Percentiles rank a stretch among this genome's conserved stretches.
phyloP scores from a whole-genome alignment of 2,329 filamentous ascomycete species.

The Lecanicillium sp. region DNA sequence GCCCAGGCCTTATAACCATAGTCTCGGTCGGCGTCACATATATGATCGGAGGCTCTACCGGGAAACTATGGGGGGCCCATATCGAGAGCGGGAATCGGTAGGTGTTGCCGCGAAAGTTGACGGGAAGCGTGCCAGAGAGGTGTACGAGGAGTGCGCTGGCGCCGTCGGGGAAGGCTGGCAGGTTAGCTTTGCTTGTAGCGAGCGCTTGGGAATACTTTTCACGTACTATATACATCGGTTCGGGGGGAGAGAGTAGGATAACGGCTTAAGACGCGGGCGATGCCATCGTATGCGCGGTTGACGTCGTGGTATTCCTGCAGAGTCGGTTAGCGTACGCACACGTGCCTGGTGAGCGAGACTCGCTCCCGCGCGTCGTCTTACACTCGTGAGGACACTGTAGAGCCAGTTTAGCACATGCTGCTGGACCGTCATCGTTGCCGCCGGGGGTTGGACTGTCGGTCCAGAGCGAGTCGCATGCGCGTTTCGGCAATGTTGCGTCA shows the following conservation, averaged over 20 bases:
- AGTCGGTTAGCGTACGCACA: slow-evolving; percentile 9
- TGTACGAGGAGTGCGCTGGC: slow-evolving; percentile 79
- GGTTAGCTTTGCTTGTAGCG: slow-evolving; percentile 22
- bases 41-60: slow-evolving; percentile 73
- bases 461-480: neutral
- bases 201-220: neutral
- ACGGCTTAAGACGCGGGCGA: slow-evolving; percentile 72
- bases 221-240: slow-evolving; percentile 91
- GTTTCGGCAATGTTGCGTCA: neutral
- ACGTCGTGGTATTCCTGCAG: slow-evolving; percentile 85
- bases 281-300: slow-evolving; percentile 86
- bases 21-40: slow-evolving; percentile 85
- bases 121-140: slow-evolving; percentile 83
- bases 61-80: slow-evolving; percentile 92
- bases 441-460: neutral
- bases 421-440: slow-evolving; percentile 59
- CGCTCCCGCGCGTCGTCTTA: slow-evolving; percentile 31
- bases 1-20: slow-evolving; percentile 86
- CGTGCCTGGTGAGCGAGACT: slow-evolving; percentile 2
- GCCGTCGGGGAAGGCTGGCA: slow-evolving; percentile 79
- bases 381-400: slow-evolving; percentile 80
- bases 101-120: slow-evolving; percentile 77
- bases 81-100: slow-evolving; percentile 89
- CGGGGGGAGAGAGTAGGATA: slow-evolving; percentile 76
- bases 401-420: slow-evolving; percentile 93